These are phyloP conservation scores for Pinus albicaulis DNA, from an alignment of 75 land plant genomes.

Conservation along the genomic window DNA sequence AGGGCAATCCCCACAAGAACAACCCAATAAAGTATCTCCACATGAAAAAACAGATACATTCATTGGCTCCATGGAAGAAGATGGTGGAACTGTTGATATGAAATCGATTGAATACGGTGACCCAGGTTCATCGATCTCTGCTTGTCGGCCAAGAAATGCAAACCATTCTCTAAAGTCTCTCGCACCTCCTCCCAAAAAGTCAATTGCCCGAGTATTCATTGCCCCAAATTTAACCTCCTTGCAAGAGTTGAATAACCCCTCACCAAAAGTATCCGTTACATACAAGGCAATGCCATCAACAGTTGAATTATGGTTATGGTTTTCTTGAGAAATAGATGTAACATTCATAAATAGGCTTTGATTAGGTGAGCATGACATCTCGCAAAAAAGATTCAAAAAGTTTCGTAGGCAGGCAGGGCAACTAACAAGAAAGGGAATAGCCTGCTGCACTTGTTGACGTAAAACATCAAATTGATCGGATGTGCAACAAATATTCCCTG, in stretches of 20 bases:
- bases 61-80: conserved; percentile 69
- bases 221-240: conserved; percentile 98
- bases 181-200: conserved; percentile 93
- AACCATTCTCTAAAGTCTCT: conserved; percentile 80
- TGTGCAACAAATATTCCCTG: conserved; percentile 89
- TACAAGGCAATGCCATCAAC: conserved; percentile 79
- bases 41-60: conserved; percentile 74
- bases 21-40: conserved; percentile 76
- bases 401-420: conserved; percentile 98
- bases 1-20: conserved; percentile 99
- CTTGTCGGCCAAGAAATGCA: conserved; percentile 75
- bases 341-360: conserved; percentile 95
- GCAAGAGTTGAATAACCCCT: conserved; percentile 79
- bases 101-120: conserved; percentile 83
- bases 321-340: conserved; percentile 54
- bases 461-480: conserved; percentile 72
- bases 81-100: conserved; percentile 25
- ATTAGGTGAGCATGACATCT: conserved; percentile 90
- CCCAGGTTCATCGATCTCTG: conserved; percentile 58
- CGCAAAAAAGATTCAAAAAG: conserved; percentile 90
- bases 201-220: conserved; percentile 85
- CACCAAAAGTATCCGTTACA: conserved; percentile 69
- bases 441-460: conserved; percentile 88
- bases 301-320: conserved; percentile 30
- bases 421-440: conserved; percentile 90